Evolutionary conservation across 2,329 filamentous ascomycete species (phyloP).

Genomic region (Zymoseptoria crescenta): DNA sequence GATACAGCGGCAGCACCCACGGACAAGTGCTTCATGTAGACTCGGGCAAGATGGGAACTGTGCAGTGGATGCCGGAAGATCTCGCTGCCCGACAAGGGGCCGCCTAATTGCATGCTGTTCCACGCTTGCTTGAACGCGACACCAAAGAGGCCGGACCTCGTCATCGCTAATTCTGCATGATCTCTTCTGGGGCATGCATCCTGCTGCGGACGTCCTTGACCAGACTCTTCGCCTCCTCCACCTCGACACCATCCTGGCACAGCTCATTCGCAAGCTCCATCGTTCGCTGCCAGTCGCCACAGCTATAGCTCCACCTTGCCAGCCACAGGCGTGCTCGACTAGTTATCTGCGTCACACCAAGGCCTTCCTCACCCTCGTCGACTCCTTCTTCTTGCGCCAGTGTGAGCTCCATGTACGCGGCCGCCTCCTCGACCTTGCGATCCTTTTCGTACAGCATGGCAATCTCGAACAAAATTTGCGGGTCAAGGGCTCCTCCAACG

Average conservation of each 20-base stretch:
- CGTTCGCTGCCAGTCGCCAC: constrained; percentile 66
- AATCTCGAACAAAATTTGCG: constrained; percentile 84
- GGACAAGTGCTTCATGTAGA: constrained; percentile 42
- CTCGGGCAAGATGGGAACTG: constrained; percentile 36
- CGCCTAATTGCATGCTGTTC: neutral
- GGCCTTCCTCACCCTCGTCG: constrained; percentile 45
- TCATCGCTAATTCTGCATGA: neutral
- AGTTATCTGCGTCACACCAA: constrained; percentile 83
- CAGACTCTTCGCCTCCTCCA: constrained; percentile 92
- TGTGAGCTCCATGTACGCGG: constrained; percentile 92
- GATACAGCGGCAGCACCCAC: constrained; percentile 38
- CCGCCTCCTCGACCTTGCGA: constrained; percentile 69
- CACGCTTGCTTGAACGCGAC: no score
- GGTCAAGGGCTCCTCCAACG: constrained; percentile 62
- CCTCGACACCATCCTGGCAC: constrained; percentile 90
- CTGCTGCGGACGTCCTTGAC: constrained; percentile 77
- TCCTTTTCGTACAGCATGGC: constrained; percentile 80
- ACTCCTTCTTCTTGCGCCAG: constrained; percentile 81
- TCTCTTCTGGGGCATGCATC: constrained; percentile 38
- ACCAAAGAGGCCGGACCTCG: neutral
- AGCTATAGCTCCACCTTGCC: constrained; percentile 69
- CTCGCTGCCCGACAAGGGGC: neutral
- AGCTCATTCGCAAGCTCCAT: constrained; percentile 80
- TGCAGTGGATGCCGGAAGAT: constrained; percentile 16
- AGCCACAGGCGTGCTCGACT: constrained; percentile 93